Conservation (phyloP, 129 eudicot species). For the Lonicera japonica region DNA sequence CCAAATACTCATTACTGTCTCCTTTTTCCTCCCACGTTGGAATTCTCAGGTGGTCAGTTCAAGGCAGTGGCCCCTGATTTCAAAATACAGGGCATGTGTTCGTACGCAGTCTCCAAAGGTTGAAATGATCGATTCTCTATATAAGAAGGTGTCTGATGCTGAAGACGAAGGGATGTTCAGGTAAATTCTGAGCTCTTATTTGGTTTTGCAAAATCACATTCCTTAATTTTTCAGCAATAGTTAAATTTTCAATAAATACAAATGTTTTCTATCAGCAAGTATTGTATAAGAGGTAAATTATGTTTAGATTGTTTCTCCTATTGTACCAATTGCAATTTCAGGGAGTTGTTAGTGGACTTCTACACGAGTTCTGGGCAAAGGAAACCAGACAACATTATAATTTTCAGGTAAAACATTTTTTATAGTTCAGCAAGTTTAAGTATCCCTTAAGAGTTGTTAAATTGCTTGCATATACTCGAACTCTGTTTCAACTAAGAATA, state of each 20-base stretch:
- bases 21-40: neutral
- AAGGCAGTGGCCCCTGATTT: constrained; percentile 65
- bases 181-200: constrained; percentile 14
- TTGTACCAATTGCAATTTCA: constrained; percentile 12
- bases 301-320: neutral
- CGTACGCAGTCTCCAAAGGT: constrained; percentile 66
- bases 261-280: neutral
- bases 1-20: neutral
- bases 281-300: neutral
- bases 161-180: constrained; percentile 72
- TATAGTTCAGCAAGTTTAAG: neutral
- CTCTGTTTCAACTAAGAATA: too few species aligned
- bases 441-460: neutral
- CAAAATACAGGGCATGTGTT: constrained; percentile 62
- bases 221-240: neutral
- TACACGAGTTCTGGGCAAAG: constrained; percentile 54
- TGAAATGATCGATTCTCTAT: constrained; percentile 68
- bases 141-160: constrained; percentile 37
- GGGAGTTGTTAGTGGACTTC: constrained; percentile 66
- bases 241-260: neutral
- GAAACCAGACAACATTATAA: constrained; percentile 75
- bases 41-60: constrained; percentile 68
- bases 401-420: constrained; percentile 46
- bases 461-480: too few species aligned
- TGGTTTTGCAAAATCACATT: neutral